Percentiles rank a stretch among this genome's conserved stretches.
Conservation (phyloP, 148 eudicot genomes). For the Vaccinium vitisidaea region DNA sequence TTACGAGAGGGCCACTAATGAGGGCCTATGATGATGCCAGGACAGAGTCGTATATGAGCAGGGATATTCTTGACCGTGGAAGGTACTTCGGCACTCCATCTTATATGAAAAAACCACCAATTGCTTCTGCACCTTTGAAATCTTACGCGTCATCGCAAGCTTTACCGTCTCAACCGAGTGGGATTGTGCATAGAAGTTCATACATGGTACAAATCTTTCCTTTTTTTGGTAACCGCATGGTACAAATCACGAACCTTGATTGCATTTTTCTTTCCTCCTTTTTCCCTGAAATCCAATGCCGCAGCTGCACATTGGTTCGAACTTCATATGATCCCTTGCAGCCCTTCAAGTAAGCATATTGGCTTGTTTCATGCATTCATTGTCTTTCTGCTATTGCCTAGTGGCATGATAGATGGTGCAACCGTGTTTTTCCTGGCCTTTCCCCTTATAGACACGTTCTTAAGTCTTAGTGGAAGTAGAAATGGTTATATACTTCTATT, state of each 20-base stretch:
- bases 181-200: slow-evolving; percentile 44
- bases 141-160: slow-evolving; percentile 34
- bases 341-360: neutral
- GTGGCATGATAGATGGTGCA: neutral
- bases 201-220: slow-evolving; percentile 41
- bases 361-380: neutral
- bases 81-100: slow-evolving; percentile 50
- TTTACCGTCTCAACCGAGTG: slow-evolving; percentile 34
- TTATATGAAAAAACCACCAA: slow-evolving; percentile 39
- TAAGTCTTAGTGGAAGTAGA: neutral
- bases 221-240: slow-evolving; percentile 18
- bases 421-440: neutral
- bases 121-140: slow-evolving; percentile 41
- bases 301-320: neutral
- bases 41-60: slow-evolving; percentile 39
- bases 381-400: neutral
- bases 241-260: slow-evolving; percentile 32
- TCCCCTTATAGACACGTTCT: neutral
- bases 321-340: neutral
- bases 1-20: slow-evolving; percentile 43
- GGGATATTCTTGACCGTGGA: slow-evolving; percentile 40
- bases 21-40: slow-evolving; percentile 59
- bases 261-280: neutral
- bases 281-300: neutral
- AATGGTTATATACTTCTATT: neutral